Evolutionary conservation across 345 rosid species (phyloP).

Genomic region (Lumnitzera racemosa): DNA sequence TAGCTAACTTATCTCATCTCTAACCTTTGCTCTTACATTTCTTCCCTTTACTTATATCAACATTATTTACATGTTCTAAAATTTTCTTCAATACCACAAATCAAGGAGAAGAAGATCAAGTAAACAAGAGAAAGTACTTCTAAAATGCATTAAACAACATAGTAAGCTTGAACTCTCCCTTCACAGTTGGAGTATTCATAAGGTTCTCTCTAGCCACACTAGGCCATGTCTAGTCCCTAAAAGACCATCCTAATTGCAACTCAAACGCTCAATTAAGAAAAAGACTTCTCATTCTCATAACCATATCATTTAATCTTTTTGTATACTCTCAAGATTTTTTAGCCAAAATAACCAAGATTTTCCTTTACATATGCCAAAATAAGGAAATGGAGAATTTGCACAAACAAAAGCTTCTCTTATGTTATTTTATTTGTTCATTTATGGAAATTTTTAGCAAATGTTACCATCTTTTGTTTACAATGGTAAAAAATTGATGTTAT

Average conservation of each 20-base stretch:
- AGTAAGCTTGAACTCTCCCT: slow-evolving; percentile 7
- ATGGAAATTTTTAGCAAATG: slow-evolving; percentile 5
- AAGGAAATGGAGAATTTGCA: neutral
- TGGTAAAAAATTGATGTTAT: neutral
- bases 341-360: slow-evolving; percentile 12
- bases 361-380: slow-evolving; percentile 4
- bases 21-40: too few species aligned
- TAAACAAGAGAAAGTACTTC: slow-evolving; percentile 3
- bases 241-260: neutral
- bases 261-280: neutral
- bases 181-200: slow-evolving; percentile 7
- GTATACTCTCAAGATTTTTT: slow-evolving; percentile 10
- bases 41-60: too few species aligned
- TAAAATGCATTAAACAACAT: slow-evolving; percentile 4
- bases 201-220: slow-evolving; percentile 8
- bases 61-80: too few species aligned
- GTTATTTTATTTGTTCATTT: slow-evolving; percentile 8
- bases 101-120: too few species aligned
- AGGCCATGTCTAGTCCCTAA: neutral
- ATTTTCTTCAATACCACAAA: too few species aligned
- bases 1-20: too few species aligned
- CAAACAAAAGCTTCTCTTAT: neutral
- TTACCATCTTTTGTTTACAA: slow-evolving; percentile 3
- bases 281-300: slow-evolving; percentile 1
- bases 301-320: slow-evolving; percentile 11